A percentile compares a stretch with the other conserved stretches of the same genome.
Evolutionary conservation across 306 rosid species (phyloP).

Genomic region (Quercus dentata): DNA sequence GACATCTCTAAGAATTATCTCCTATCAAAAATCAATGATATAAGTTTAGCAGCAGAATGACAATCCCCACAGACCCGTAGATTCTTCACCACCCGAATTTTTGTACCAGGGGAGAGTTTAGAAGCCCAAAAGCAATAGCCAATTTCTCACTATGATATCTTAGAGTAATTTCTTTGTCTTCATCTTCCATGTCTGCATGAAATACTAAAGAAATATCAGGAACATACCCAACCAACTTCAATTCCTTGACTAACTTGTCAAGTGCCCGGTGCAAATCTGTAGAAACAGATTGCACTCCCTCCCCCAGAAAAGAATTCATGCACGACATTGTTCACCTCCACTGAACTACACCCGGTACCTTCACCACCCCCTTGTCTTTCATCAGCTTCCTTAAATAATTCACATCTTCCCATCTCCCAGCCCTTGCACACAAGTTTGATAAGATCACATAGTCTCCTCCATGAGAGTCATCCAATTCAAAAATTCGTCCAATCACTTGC

Average conservation of each 20-base stretch:
- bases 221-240: conserved; percentile 71
- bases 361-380: conserved; percentile 61
- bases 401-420: conserved; percentile 83
- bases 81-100: conserved; percentile 77
- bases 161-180: conserved; percentile 59
- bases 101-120: conserved; percentile 68
- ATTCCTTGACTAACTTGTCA: conserved; percentile 61
- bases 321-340: conserved; percentile 79
- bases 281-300: conserved; percentile 53
- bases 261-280: conserved; percentile 51
- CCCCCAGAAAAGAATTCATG: conserved; percentile 81
- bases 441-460: conserved; percentile 87
- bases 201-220: conserved; percentile 68
- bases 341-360: conserved; percentile 82
- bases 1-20: conserved; percentile 74
- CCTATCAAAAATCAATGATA: conserved; percentile 64
- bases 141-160: conserved; percentile 87
- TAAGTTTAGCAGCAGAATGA: conserved; percentile 68
- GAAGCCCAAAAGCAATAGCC: conserved; percentile 71
- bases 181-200: conserved; percentile 64
- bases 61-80: conserved; percentile 83
- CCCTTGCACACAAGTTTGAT: conserved; percentile 70
- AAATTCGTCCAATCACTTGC: conserved; percentile 51
- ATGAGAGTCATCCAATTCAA: conserved; percentile 70
- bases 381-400: conserved; percentile 62